Percentiles rank a stretch among this genome's conserved stretches.
Evolutionary conservation across 306 rosid genomes (phyloP).

Genomic region (Purshia tridentata): DNA sequence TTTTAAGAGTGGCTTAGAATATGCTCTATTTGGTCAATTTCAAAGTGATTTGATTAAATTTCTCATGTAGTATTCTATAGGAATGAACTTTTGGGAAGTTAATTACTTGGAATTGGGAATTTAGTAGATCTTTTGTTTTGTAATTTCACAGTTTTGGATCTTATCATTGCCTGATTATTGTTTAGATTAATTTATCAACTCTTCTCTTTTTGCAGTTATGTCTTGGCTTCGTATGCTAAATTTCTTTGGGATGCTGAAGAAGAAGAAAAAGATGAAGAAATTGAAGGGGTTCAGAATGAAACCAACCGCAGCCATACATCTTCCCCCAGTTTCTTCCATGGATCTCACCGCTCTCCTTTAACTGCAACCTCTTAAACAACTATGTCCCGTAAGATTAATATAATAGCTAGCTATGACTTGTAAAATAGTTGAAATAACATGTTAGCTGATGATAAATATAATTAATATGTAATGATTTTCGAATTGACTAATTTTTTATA

Average conservation of each 20-base stretch:
- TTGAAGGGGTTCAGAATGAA: slow-evolving; percentile 23
- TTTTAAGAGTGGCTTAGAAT: too few species aligned
- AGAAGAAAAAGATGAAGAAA: slow-evolving; percentile 28
- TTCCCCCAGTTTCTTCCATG: slow-evolving; percentile 37
- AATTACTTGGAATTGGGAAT: background rate
- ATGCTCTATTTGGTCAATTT: background rate
- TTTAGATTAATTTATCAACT: background rate
- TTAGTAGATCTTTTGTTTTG: background rate
- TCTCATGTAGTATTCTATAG: background rate
- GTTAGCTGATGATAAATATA: slow-evolving; percentile 1
- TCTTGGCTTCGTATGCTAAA: slow-evolving; percentile 68
- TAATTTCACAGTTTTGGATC: background rate
- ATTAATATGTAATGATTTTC: too few species aligned
- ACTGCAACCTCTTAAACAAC: slow-evolving; percentile 42
- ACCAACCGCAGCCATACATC: slow-evolving; percentile 26
- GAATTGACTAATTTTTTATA: too few species aligned
- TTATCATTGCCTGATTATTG: slow-evolving; percentile 2
- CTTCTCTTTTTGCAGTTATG: slow-evolving; percentile 49
- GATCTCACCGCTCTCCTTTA: slow-evolving; percentile 40
- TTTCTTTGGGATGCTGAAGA: slow-evolving; percentile 78
- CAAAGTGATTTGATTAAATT: background rate
- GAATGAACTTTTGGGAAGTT: background rate
- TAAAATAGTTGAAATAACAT: slow-evolving; percentile 3
- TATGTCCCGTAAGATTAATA: background rate
- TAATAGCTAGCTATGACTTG: slow-evolving; percentile 4